Evolutionary conservation across 2,329 filamentous ascomycete genomes (phyloP), one percentile per base, ranked within the genome.

Genomic region (Microascus cirrosus): DNA sequence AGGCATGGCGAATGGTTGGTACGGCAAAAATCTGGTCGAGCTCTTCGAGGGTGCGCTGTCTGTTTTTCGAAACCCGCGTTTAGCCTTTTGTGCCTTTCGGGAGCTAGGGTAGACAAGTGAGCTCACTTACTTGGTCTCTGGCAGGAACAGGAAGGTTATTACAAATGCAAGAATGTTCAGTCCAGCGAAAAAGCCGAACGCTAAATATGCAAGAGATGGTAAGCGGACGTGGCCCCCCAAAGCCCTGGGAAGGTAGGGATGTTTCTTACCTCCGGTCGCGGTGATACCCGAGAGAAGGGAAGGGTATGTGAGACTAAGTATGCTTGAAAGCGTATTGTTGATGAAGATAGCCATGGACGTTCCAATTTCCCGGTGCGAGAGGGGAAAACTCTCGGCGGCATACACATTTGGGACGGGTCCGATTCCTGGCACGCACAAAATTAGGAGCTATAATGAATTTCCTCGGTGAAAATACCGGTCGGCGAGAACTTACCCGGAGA

Each of bases 351-450:
- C 13, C 8, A 15, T n/a, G 15, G 39, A 13, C 11, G n/a, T 18
- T 2, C 39, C 39, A 6, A 45, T n/a, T 18, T 45, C 39, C 15
- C 39, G 39, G 39, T 45, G 39, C 39, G 39, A 45, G 7, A 45
- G 39, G 2, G 39, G 39, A 7, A 45, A 45, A 13, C 8, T 18
- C 39, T 45, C 39, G 15, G 39, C 8, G 15, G 13, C 18, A 18
- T 45, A 45, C 11, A n/a, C 13, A 18, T 8, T n/a, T 6, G 39
- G 39, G 15, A 45, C 11, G 11, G 80, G 79, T 0, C 81, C 80
- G 53, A 80, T 77, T 18, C 81, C 80, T 0, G 79, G 78, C 0
- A 70, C 73, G 62, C 75, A 75, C 10, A 72, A n/a, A n/a, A n/a
- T n/a, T n/a, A n/a, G n/a, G n/a, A n/a, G n/a, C n/a, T n/a, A n/a